Evolutionary conservation across 139 green algal species (phyloP), one percentile per base, ranked within the genome.

Genomic region (Coelastrella sp.): DNA sequence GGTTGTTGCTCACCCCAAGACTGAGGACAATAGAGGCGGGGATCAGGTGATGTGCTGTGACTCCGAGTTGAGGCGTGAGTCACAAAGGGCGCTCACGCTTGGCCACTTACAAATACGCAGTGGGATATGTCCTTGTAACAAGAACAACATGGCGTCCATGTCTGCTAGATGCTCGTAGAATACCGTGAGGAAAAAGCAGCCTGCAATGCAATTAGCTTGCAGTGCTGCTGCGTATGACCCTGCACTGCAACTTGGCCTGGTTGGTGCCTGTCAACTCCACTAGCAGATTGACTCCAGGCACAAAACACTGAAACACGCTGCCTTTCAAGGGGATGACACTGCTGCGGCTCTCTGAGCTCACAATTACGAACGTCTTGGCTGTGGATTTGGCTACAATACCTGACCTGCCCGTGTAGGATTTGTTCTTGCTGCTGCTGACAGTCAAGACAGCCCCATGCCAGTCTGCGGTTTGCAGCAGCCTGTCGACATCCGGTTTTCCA

Each of bases 391-490:
- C 68, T 19, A 80, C 66, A 25, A 88, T 81, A n/a, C 84, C 84
- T n/a, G 84, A 73, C 5, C 49, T 59, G 17, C 68, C 68, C 56
- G 20, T 73, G 61, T 81, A 57, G 22, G 57, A 57, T 6, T 73
- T 58, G 68, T 88, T 66, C 22, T 68, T 88, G 68, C 49, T 35
- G 20, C 27, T 10, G 14, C 66, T 24, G 7, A 88, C 84, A 6
- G 65, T 59, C 49, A 88, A 12, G 17, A 88, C 25, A 57, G 84
- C 84, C 15, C 84, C 84, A 58, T 88, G 84, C 84, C 84, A 88
- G 68, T 88, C 84, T n/a, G 78, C 7, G 7, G 35, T 76, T 49
- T 88, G 66, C 84, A 88, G n/a, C 56, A 88, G 27, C 49, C 84
- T 66, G 35, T 88, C 84, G 24, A 20, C 35, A 35, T 83, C 78